Conservation (phyloP, 768 basidiomycete genomes). For the Suillus lakei region DNA sequence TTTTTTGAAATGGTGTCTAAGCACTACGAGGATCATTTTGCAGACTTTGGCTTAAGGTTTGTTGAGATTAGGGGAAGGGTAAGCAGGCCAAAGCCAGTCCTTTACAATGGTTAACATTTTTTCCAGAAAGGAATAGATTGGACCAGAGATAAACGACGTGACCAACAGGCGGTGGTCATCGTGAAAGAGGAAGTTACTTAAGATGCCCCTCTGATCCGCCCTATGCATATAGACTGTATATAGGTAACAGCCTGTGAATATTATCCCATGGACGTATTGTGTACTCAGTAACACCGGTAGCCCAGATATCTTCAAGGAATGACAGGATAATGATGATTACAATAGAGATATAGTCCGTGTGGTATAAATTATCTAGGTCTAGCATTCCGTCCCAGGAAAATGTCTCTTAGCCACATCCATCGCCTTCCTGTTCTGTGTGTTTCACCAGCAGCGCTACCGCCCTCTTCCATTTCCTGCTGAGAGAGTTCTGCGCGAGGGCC, state of each 20-base stretch:
- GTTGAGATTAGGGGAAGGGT: constrained; percentile 23
- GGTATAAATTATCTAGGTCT: constrained; percentile 1
- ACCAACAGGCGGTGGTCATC: not conserved
- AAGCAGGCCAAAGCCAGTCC: constrained; percentile 7
- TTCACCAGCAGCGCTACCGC: constrained; percentile 4
- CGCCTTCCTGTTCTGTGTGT: constrained; percentile 17
- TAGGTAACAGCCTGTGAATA: not conserved
- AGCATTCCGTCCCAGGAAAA: constrained; percentile 10
- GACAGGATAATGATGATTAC: not conserved
- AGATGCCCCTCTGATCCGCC: not conserved
- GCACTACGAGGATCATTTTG: constrained; percentile 31
- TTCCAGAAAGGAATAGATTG: constrained; percentile 19
- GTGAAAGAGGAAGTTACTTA: constrained; percentile 1
- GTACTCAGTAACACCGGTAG: not conserved
- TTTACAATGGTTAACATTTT: constrained; percentile 1
- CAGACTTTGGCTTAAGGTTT: constrained; percentile 21
- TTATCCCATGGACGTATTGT: not conserved
- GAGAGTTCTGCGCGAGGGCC: constrained; percentile 5
- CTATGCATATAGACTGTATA: not conserved
- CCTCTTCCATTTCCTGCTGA: constrained; percentile 13
- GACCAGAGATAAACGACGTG: constrained; percentile 5
- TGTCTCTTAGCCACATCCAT: constrained; percentile 35
- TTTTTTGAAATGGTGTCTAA: constrained; percentile 29
- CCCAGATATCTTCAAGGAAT: not conserved
- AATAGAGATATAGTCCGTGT: constrained; percentile 1